phyloP scores from a whole-genome alignment of 768 basidiomycete species.

The Leucocoprinus sp. region DNA sequence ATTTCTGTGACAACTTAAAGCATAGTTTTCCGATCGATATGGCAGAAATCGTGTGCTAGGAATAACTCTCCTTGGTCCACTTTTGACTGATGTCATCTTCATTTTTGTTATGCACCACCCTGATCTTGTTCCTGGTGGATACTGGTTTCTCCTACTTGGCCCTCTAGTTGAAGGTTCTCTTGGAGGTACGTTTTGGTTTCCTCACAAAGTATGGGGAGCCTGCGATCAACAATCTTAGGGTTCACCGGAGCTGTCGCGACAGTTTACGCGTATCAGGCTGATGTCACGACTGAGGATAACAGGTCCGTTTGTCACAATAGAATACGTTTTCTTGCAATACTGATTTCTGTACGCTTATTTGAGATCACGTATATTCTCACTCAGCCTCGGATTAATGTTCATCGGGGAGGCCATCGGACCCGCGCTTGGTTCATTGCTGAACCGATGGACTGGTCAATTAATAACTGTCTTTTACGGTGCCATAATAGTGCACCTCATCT shows the following conservation, averaged over 20 bases:
- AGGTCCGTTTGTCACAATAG: constrained; percentile 29
- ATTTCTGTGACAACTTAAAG: constrained; percentile 11
- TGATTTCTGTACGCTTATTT: not conserved
- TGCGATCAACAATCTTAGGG: constrained; percentile 30
- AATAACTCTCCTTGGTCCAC: constrained; percentile 49
- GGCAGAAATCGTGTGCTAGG: constrained; percentile 64
- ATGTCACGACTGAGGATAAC: constrained; percentile 46
- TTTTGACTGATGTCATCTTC: constrained; percentile 58
- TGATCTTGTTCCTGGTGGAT: constrained; percentile 64
- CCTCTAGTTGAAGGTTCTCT: constrained; percentile 59
- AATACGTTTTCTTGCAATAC: not conserved
- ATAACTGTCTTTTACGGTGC: constrained; percentile 71
- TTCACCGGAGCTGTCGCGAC: constrained; percentile 40
- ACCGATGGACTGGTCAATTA: constrained; percentile 44
- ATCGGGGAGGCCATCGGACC: constrained; percentile 76
- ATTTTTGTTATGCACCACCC: constrained; percentile 56
- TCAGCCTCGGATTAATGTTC: constrained; percentile 60
- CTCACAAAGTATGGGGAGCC: not conserved
- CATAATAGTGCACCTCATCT: constrained; percentile 38
- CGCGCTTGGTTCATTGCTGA: constrained; percentile 56
- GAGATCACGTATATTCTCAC: constrained; percentile 60
- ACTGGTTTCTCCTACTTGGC: constrained; percentile 68
- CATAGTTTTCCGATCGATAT: constrained; percentile 65
- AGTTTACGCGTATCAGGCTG: constrained; percentile 60
- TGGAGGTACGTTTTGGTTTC: constrained; percentile 45